Conservation (phyloP, 75 land plant genomes). For the Isoetes taiwanensis region DNA sequence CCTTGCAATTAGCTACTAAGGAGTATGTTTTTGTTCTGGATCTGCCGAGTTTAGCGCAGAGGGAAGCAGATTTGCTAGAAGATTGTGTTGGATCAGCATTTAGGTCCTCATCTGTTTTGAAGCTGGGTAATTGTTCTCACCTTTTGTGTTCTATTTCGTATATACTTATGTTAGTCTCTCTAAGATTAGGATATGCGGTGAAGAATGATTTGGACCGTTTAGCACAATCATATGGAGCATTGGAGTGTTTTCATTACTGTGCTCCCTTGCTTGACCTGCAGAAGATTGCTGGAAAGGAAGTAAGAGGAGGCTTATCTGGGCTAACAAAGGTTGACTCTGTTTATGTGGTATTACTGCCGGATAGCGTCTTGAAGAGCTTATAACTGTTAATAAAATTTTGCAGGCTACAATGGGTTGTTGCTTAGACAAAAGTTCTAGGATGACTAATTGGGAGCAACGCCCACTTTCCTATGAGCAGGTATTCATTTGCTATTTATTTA, state of each 20-base stretch:
- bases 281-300: background rate
- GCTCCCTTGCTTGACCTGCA: conserved; percentile 7
- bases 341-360: no score
- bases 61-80: background rate
- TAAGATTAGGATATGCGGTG: conserved; percentile 10
- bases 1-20: conserved; percentile 54
- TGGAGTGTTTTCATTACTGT: conserved; percentile 7
- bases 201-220: conserved; percentile 12
- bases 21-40: conserved; percentile 7
- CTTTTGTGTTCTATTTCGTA: background rate
- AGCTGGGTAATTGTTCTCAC: conserved; percentile 4
- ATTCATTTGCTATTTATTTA: background rate
- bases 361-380: background rate
- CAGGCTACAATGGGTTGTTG: background rate
- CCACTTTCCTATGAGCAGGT: conserved; percentile 10
- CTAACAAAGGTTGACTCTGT: conserved; percentile 9
- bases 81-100: background rate
- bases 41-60: background rate
- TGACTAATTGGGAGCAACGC: conserved; percentile 12
- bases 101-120: background rate
- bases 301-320: conserved; percentile 10
- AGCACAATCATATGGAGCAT: background rate
- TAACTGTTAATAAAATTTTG: no score
- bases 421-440: conserved; percentile 6
- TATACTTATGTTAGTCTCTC: background rate